Base-by-base conservation (phyloP, 1,284 basidiomycete genomes). In the Spongispora temasekensis region DNA sequence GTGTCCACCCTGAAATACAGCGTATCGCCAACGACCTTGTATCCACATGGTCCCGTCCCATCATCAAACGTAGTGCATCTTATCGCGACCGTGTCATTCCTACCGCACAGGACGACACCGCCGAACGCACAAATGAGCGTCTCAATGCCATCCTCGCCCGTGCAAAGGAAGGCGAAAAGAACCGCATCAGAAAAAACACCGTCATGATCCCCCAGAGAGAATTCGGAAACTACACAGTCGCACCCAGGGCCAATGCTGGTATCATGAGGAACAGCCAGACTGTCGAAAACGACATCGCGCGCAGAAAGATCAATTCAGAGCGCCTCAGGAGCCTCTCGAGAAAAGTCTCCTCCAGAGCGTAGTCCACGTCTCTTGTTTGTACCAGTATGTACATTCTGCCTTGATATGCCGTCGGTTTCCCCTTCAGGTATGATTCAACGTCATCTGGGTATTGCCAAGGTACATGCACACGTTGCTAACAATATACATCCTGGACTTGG, bases 41-140 rank as follows among this genome's bases (percentile, higher is more conserved):
- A 53, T 91, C 90, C 59, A 77, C 81, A 23, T 97, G 94, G 95
- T 94, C 93, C 27, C 84, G 95, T n/a, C 95, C 95, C 0, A 97
- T 97, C 77, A 90, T 97, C 78, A 94, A 95, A 71, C 89, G 94
- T 46, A 91, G 90, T 15, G 91, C 94, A 4, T 91, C 90, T 31
- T 94, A 91, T 76, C 83, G 93, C 35, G 91, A 94, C 72, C 81
- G 88, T 19, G 78, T 87, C 44, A 81, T 93, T 51, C 90, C 87
- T 17, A 78, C 80, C 2, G 81, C 79, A 15, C 78, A 73, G 27
- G 75, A 68, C 8, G 77, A 72, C n/a, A 67, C 60, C 5, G 63
- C 66, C 25, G 74, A 76, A 40, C 78, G 77, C 46, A 77, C 74
- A 34, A 75, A 67, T 30, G 88, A 90, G 69, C 81, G 83, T 65